Base-by-base conservation (phyloP, 148 eudicot species). In the Selenicereus undatus region DNA sequence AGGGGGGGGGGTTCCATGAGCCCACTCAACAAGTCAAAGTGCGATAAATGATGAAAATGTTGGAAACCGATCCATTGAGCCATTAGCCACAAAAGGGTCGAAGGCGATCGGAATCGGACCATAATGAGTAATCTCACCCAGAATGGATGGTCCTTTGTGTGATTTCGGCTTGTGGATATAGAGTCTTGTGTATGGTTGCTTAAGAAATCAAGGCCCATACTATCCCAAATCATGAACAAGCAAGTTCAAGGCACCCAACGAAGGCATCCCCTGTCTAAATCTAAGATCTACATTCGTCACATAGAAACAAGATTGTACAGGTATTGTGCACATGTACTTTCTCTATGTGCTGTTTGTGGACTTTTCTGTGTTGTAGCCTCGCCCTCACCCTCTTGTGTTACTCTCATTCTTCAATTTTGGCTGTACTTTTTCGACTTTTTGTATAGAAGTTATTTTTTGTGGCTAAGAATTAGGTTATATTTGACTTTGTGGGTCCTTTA, bases 301-400 rank as follows among this genome's bases (percentile, higher is more conserved):
- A 66, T 4, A 66, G 16, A 66, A 66, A 66, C 71, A 66, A 66
- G 71, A 66, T 66, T 66, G 71, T 11, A 66, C 70, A 79, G 20
- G 54, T 68, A 35, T 65, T 65, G 36, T 74, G 82, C 79, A 66
- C 60, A 73, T 78, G 71, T 66, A 66, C 71, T 66, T 66, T 13
- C 30, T 66, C 35, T 66, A 3, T 66, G 26, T 64, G 69, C 30
- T 64, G 18, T 64, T 64, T 65, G 32, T 65, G 30, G 70, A 65
- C 70, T 65, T 66, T 66, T 35, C 17, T 27, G 10, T 66, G 68
- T 24, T 64, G 12, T 64, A 2, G 4, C 22, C 62, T 64, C 1
- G 20, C 62, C 62, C 18, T 13, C 14, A 5, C 10, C 29, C 68
- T n/a, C 68, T 66, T 26, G 69, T 2, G 35, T 66, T 64, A 8